These are phyloP conservation scores for Phaeosphaeriaceae sp. DNA, from an alignment of 2,329 filamentous ascomycete species.

Conservation along the genomic window DNA sequence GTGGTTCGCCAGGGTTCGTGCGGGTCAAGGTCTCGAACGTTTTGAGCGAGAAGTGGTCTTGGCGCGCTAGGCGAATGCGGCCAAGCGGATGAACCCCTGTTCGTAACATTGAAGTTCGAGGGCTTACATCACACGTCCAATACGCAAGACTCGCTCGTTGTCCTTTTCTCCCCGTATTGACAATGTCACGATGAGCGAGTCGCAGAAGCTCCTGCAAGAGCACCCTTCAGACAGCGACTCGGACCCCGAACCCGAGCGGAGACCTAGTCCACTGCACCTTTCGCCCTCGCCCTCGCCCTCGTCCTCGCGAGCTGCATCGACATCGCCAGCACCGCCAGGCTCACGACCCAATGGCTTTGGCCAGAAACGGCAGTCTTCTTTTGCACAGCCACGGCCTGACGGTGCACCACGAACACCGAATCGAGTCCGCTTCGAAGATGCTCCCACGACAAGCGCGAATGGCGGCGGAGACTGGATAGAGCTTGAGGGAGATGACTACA, in stretches of 20 bases:
- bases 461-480: constrained; percentile 53
- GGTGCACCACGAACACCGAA: constrained; percentile 70
- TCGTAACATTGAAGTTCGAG: not conserved
- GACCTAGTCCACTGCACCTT: constrained; percentile 24
- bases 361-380: constrained; percentile 50
- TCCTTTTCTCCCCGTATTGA: constrained; percentile 15
- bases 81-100: constrained; percentile 2
- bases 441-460: constrained; percentile 42
- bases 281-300: constrained; percentile 39
- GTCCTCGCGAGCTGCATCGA: constrained; percentile 36
- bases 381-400: constrained; percentile 55
- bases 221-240: constrained; percentile 40
- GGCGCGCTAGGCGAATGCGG: not conserved
- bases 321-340: constrained; percentile 36
- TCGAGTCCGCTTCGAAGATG: constrained; percentile 74
- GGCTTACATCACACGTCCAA: constrained; percentile 5
- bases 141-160: not conserved
- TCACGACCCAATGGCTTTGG: constrained; percentile 31
- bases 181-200: constrained; percentile 50
- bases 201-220: constrained; percentile 47
- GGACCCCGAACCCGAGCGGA: constrained; percentile 27
- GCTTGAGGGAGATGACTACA: constrained; percentile 68
- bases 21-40: not conserved
- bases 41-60: not conserved
- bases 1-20: not conserved